Conservation (phyloP, 495 filamentous ascomycete genomes). For the Endocarpon pusillum region DNA sequence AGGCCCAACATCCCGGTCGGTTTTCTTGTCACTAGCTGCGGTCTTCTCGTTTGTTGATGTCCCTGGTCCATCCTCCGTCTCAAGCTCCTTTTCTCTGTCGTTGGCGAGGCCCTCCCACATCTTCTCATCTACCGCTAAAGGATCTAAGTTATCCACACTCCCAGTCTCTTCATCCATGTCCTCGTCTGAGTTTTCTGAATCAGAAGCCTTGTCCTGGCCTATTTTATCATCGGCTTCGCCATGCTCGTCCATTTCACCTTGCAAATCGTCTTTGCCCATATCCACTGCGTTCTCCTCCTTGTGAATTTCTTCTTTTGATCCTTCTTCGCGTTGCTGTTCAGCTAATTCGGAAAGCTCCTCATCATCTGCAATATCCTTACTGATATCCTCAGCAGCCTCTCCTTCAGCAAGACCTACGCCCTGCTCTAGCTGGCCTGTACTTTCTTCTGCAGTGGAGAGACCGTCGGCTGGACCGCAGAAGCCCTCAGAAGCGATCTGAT, state of each 20-base stretch:
- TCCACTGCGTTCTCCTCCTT: conserved; percentile 72
- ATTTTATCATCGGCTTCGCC: conserved; percentile 38
- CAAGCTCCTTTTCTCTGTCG: conserved; percentile 65
- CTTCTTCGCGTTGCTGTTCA: conserved; percentile 48
- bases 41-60: conserved; percentile 45
- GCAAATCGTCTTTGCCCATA: conserved; percentile 81
- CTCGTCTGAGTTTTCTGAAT: conserved; percentile 38
- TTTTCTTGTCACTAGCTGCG: conserved; percentile 25
- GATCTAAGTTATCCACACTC: conserved; percentile 75
- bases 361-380: conserved; percentile 84
- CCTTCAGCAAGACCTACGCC: conserved; percentile 97
- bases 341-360: conserved; percentile 88
- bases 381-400: conserved; percentile 89
- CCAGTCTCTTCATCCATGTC: conserved; percentile 79
- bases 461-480: conserved; percentile 81
- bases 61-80: conserved; percentile 53
- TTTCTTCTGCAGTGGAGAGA: conserved; percentile 43
- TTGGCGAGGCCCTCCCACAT: conserved; percentile 82
- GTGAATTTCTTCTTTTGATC: conserved; percentile 47
- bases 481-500: conserved; percentile 58
- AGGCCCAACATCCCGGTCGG: conserved; percentile 32
- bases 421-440: conserved; percentile 60
- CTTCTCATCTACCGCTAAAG: conserved; percentile 86
- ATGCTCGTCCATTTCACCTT: conserved; percentile 57
- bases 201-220: conserved; percentile 32